Evolutionary conservation across 371 early-diverging fungal species (phyloP).

Genomic region (Mucor ambiguus): DNA sequence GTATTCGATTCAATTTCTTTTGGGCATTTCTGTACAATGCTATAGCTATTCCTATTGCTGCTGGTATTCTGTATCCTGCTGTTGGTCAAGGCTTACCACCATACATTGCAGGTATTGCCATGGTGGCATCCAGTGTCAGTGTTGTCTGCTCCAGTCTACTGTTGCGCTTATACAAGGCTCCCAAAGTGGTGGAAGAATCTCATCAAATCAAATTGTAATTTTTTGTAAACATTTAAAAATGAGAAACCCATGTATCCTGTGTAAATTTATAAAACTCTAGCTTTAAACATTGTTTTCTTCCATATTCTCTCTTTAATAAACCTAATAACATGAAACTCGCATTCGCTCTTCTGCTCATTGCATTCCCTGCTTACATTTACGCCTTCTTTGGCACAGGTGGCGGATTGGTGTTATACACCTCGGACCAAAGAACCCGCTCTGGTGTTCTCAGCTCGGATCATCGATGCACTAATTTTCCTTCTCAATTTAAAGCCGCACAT

Average conservation of each 20-base stretch:
- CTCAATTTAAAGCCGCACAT: slow-evolving; percentile 29
- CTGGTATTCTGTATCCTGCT: slow-evolving; percentile 71
- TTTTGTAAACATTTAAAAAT: not conserved
- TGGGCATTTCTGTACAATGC: slow-evolving; percentile 85
- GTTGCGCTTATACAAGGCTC: slow-evolving; percentile 57
- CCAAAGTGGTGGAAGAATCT: slow-evolving; percentile 23
- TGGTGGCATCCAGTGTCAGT: slow-evolving; percentile 79
- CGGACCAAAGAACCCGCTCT: slow-evolving; percentile 28
- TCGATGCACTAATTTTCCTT: slow-evolving; percentile 35
- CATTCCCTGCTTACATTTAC: slow-evolving; percentile 12
- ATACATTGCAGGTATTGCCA: slow-evolving; percentile 79
- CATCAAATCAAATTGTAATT: slow-evolving; percentile 20
- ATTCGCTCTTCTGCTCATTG: not conserved
- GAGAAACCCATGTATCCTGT: slow-evolving; percentile 12
- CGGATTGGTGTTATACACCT: slow-evolving; percentile 29
- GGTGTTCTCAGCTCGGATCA: slow-evolving; percentile 38
- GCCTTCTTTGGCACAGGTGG: slow-evolving; percentile 19
- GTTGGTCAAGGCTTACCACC: slow-evolving; percentile 60
- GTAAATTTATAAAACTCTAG: not conserved
- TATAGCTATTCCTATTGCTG: slow-evolving; percentile 81
- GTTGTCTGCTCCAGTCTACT: slow-evolving; percentile 75
- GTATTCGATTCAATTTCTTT: slow-evolving; percentile 77
- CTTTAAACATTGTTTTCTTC: not conserved
- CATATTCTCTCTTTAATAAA: not conserved
- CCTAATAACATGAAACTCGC: not conserved